Base-by-base conservation (phyloP, 352 stramenopile genomes). In the Globisporangium nodosum region DNA sequence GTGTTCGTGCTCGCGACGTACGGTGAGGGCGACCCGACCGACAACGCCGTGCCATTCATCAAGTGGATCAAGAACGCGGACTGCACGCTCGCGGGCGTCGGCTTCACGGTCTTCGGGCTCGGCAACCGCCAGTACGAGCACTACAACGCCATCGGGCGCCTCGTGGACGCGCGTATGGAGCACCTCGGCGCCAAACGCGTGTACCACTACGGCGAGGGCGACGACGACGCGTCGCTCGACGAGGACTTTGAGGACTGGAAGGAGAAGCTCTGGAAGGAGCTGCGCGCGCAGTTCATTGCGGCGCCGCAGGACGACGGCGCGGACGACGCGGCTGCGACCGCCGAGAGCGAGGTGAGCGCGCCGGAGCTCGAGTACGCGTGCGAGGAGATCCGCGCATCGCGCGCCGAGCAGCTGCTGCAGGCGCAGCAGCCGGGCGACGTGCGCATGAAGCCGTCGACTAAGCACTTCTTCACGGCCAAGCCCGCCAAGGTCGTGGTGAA, bases 121-220 rank as follows among this genome's bases (percentile, higher is more conserved):
- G 97, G 97, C 27, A 99, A 99, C 74, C 92, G 73, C 31, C 91
- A 99, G 74, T 99, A 99, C 69, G 97, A 99, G 65, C 91, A 99
- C 70, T 99, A 95, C 78, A 99, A 99, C 69, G 81, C 87, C 49
- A 97, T 98, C 69, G 95, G 94, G 5, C 96, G 96, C n/a, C 75
- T 90, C 24, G 85, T 97, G 33, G 82, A 99, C 73, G 64, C 77
- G 30, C 68, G 88, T 13, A 84, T 99, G 62, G 88, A 81, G 30
- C 65, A 76, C 39, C 73, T 95, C 45, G 96, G 96, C 13, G 96
- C 70, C 0, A 69, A 83, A 30, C 76, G 92, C 39, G 77, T 99
- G 49, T 89, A 87, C 51, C 63, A 87, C 24, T 88, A 98, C 54
- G 96, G 96, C 45, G 78, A 98, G 61, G 97, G 97, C 16, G 97